These are phyloP conservation scores for Debaryomyces sp. DNA, from an alignment of 1,139 yeast genomes.

Conservation along the genomic window DNA sequence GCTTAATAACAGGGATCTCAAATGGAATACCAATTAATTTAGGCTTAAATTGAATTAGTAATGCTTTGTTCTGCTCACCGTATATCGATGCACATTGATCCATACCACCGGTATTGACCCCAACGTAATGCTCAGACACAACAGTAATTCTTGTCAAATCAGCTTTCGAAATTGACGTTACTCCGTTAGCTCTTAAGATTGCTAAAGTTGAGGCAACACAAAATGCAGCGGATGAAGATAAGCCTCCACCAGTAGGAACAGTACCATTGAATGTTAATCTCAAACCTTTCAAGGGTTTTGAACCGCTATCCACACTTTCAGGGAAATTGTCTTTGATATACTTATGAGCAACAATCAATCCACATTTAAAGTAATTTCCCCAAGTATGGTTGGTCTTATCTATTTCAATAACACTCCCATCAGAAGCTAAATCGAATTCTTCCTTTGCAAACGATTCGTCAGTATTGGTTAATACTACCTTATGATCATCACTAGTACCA, in stretches of 20 bases:
- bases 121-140: conserved; percentile 71
- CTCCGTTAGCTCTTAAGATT: conserved; percentile 56
- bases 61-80: conserved; percentile 63
- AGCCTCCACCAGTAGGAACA: conserved; percentile 76
- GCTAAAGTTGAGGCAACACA: conserved; percentile 69
- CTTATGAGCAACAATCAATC: conserved; percentile 61
- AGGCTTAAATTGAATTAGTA: conserved; percentile 67
- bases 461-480: conserved; percentile 47
- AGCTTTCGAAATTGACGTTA: conserved; percentile 44
- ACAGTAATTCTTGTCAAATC: conserved; percentile 65
- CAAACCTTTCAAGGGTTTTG: conserved; percentile 45
- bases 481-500: conserved; percentile 25
- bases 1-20: conserved; percentile 50
- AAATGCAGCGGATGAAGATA: conserved; percentile 74
- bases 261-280: conserved; percentile 61
- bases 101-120: conserved; percentile 79
- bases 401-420: conserved; percentile 47
- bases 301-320: conserved; percentile 17
- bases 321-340: conserved; percentile 42
- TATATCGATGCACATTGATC: conserved; percentile 75
- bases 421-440: conserved; percentile 38
- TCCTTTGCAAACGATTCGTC: conserved; percentile 32
- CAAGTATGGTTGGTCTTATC: conserved; percentile 56
- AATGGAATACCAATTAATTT: conserved; percentile 58
- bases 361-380: conserved; percentile 73